These are phyloP conservation scores for Aleurites moluccanus DNA, from an alignment of 441 rosid species.

Conservation along the genomic window DNA sequence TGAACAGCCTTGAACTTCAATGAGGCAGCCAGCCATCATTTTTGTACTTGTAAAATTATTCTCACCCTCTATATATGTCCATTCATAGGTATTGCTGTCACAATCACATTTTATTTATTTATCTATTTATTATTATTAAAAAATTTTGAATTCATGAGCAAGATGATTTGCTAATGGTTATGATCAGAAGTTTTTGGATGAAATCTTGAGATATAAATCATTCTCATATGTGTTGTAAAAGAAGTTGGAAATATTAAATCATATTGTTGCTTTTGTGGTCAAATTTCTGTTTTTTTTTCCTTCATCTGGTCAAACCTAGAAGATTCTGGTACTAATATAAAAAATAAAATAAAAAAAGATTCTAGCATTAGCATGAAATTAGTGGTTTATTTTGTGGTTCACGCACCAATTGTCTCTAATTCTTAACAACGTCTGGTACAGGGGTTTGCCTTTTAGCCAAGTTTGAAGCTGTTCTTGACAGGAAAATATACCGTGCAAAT, in stretches of 20 bases:
- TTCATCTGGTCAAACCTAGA: not conserved
- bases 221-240: not conserved
- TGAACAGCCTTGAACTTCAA: not conserved
- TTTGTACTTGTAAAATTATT: not conserved
- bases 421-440: constrained; percentile 31
- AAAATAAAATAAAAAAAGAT: too few relatives aligned
- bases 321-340: not conserved
- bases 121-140: not conserved
- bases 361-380: not conserved
- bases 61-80: too few relatives aligned
- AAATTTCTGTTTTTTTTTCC: not conserved
- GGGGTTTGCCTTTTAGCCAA: constrained; percentile 54
- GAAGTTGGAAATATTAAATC: not conserved
- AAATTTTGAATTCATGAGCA: not conserved
- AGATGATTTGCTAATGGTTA: not conserved
- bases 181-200: not conserved
- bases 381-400: not conserved
- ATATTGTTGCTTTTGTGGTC: not conserved
- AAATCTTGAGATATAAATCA: not conserved
- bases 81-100: not conserved
- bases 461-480: constrained; percentile 58
- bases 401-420: not conserved
- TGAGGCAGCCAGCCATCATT: not conserved
- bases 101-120: not conserved
- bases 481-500: constrained; percentile 57